Evolutionary conservation across 495 filamentous ascomycete genomes (phyloP), one percentile per base, ranked within the genome.

Genomic region (Podospora anserina): DNA sequence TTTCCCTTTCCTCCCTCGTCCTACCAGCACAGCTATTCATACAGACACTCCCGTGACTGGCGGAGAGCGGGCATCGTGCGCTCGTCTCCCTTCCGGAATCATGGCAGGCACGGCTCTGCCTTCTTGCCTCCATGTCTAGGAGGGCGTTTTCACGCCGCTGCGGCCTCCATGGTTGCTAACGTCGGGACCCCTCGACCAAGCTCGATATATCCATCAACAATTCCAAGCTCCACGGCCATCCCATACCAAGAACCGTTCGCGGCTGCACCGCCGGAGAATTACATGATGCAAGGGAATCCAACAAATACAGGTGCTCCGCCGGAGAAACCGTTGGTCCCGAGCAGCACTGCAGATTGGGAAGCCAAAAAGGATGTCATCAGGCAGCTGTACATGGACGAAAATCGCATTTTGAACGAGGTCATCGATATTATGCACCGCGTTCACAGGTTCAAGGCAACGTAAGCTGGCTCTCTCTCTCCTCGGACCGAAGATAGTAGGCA

Each of bases 401-500:
- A 79, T 53, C 72, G 70, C 23, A 77, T 77, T 53, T 71, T 79
- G 18, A 78, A 78, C 57, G 76, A 79, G 11, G 77, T 78, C 18
- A 76, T 79, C 18, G 67, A 72, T 11, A 76, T 78, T 0, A 78
- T 79, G 75, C 27, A 70, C 13, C 28, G 55, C 11, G 71, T 70
- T 16, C 68, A 79, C 69, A 73, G 69, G 19, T 79, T 79, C 70
- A 78, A 74, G 28, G 78, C 78, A 3, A 79, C 78, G 77, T 78
- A 23, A 20, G 77, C 77, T n/a, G 16, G 19, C 32, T 1, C 53
- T 18, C 30, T n/a, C 23, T 23, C 23, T 23, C 23, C 23, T 23
- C 1, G 23, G 1, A 2, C 7, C 23, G 9, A 58, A 58, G 23
- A 58, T 4, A 9, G 9, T 26, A 11, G 23, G 11, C 55, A 58